These are phyloP conservation scores for Vinca minor DNA, from an alignment of 257 asterid species.

Conservation along the genomic window DNA sequence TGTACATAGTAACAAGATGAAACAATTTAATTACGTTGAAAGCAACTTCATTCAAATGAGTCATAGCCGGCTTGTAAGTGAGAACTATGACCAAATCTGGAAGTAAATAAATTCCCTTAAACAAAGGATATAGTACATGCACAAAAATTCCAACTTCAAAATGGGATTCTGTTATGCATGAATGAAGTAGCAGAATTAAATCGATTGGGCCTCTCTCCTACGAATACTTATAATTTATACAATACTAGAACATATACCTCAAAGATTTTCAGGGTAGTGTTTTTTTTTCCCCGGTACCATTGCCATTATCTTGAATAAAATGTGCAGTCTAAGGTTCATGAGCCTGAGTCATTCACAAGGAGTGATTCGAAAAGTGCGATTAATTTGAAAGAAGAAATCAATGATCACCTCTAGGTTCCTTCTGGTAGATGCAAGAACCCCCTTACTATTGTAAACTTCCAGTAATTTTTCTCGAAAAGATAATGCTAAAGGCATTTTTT, in stretches of 20 bases:
- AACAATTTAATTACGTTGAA: too few relatives aligned
- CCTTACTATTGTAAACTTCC: not conserved
- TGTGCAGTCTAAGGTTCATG: slow-evolving; percentile 3
- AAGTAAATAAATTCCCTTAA: not conserved
- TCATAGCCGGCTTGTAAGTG: too few relatives aligned
- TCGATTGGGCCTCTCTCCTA: not conserved
- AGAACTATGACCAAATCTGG: not conserved
- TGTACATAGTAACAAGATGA: not conserved
- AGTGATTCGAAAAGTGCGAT: not conserved
- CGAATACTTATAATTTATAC: too few relatives aligned
- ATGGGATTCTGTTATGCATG: not conserved
- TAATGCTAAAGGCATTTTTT: not conserved
- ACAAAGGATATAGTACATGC: not conserved
- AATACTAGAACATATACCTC: not conserved
- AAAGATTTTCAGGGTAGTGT: not conserved
- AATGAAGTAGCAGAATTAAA: not conserved
- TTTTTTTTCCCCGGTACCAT: not conserved
- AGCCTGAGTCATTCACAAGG: not conserved
- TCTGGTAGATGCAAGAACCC: not conserved
- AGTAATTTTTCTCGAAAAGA: not conserved
- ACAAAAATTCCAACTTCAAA: not conserved
- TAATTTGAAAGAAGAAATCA: not conserved
- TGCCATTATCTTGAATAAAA: not conserved
- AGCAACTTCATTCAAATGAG: too few relatives aligned
- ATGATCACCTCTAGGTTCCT: not conserved